Evolutionary conservation across 169 alveolate species (phyloP).

Genomic region (Pseudocohnilembus persalinus): DNA sequence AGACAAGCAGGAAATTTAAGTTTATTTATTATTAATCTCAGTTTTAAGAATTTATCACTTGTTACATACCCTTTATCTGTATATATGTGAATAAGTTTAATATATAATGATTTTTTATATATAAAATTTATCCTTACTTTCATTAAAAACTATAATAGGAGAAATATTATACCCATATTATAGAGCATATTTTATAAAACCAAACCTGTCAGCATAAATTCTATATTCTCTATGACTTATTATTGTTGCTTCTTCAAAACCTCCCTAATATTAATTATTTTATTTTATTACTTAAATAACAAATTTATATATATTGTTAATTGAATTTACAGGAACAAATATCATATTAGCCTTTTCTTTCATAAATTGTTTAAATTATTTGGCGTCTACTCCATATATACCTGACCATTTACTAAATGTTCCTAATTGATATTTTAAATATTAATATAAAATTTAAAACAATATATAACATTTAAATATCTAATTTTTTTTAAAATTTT

Average conservation of each 20-base stretch:
- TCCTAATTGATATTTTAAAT: neutral
- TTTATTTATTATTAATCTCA: constrained; percentile 36
- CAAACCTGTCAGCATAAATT: constrained; percentile 32
- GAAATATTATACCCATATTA: constrained; percentile 36
- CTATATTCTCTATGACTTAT: constrained; percentile 37
- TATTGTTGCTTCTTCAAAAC: constrained; percentile 43
- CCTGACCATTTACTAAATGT: neutral
- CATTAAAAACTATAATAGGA: constrained; percentile 35
- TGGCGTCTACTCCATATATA: neutral
- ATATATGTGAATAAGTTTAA: neutral
- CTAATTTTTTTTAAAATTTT: no score
- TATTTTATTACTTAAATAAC: no score
- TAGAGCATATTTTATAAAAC: constrained; percentile 41
- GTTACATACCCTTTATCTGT: neutral
- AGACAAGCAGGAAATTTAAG: constrained; percentile 23
- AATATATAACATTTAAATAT: neutral
- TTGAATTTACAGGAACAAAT: neutral
- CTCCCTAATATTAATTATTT: constrained; percentile 6
- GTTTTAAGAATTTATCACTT: neutral
- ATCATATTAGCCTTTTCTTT: neutral
- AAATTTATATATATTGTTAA: no score
- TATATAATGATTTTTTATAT: neutral
- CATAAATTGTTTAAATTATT: neutral
- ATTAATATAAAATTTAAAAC: no score
- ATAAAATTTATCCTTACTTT: constrained; percentile 4